Conservation (phyloP, 2,329 filamentous ascomycete species). For the Hymenoscyphus infarciens region DNA sequence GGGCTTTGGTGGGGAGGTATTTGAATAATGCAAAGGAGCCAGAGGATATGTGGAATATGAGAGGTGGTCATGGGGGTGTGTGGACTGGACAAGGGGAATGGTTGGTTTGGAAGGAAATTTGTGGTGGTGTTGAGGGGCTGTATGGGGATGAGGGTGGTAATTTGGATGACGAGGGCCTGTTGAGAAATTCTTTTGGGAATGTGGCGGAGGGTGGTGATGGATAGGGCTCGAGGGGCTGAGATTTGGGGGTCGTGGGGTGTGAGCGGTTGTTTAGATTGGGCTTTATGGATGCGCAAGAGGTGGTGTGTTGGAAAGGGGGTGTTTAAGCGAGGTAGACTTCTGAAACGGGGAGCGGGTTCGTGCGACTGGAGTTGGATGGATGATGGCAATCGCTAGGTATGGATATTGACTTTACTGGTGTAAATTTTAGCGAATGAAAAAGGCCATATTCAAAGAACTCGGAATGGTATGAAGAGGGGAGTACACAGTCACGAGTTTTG, state of each 20-base stretch:
- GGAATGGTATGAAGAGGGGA: too few relatives aligned
- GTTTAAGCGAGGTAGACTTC: too few relatives aligned
- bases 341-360: too few relatives aligned
- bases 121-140: not conserved
- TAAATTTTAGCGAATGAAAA: too few relatives aligned
- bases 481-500: too few relatives aligned
- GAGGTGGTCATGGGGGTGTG: slow-evolving; percentile 50
- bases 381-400: too few relatives aligned
- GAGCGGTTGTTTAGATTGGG: not conserved
- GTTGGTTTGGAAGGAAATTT: not conserved
- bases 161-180: not conserved
- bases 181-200: not conserved
- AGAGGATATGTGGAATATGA: slow-evolving; percentile 40
- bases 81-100: slow-evolving; percentile 43
- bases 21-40: slow-evolving; percentile 39
- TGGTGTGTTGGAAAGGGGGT: too few relatives aligned
- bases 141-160: not conserved
- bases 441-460: too few relatives aligned
- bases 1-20: slow-evolving; percentile 47
- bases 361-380: too few relatives aligned
- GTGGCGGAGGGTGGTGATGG: not conserved
- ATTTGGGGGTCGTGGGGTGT: not conserved
- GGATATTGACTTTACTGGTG: too few relatives aligned
- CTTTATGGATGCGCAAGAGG: too few relatives aligned
- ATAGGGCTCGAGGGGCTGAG: not conserved